These are phyloP conservation scores for Fusarium longipes DNA, from an alignment of 2,329 filamentous ascomycete genomes.

Conservation along the genomic window DNA sequence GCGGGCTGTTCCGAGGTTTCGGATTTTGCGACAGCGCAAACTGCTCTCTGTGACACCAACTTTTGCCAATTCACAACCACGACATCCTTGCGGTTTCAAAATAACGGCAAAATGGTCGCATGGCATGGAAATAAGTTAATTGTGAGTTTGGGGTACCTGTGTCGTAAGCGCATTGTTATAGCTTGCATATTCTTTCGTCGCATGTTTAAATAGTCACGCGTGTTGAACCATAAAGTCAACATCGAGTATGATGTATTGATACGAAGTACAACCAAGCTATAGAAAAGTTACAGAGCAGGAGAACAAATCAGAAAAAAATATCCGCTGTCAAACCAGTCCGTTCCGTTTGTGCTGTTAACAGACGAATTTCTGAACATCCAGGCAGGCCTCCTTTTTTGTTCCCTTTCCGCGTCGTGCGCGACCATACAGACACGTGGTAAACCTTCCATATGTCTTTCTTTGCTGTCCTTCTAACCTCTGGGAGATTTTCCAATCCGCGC, in stretches of 20 bases:
- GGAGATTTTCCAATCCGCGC: constrained; percentile 46
- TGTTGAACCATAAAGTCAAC: not conserved
- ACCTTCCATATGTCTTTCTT: constrained; percentile 34
- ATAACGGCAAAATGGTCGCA: constrained; percentile 19
- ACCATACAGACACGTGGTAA: constrained; percentile 27
- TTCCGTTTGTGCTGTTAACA: constrained; percentile 32
- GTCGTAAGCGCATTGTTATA: constrained; percentile 16
- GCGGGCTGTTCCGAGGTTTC: not conserved
- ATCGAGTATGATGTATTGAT: constrained; percentile 28
- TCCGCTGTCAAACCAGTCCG: constrained; percentile 19
- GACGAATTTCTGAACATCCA: constrained; percentile 41
- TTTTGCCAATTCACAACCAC: not conserved
- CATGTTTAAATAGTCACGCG: constrained; percentile 4
- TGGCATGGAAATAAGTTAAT: not conserved
- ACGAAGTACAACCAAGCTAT: constrained; percentile 43
- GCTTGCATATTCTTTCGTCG: not conserved
- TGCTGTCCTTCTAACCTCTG: constrained; percentile 43
- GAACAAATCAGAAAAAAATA: constrained; percentile 39
- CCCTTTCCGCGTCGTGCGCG: constrained; percentile 15
- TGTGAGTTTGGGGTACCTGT: not conserved
- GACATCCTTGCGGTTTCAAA: not conserved
- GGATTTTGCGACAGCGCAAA: constrained; percentile 27
- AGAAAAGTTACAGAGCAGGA: constrained; percentile 39
- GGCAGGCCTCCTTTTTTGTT: constrained; percentile 26
- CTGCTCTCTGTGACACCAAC: constrained; percentile 7